Evolutionary conservation across 2,329 filamentous ascomycete species (phyloP), one percentile per base, ranked within the genome.

Genomic region (Zymoseptoria pseudotritici): DNA sequence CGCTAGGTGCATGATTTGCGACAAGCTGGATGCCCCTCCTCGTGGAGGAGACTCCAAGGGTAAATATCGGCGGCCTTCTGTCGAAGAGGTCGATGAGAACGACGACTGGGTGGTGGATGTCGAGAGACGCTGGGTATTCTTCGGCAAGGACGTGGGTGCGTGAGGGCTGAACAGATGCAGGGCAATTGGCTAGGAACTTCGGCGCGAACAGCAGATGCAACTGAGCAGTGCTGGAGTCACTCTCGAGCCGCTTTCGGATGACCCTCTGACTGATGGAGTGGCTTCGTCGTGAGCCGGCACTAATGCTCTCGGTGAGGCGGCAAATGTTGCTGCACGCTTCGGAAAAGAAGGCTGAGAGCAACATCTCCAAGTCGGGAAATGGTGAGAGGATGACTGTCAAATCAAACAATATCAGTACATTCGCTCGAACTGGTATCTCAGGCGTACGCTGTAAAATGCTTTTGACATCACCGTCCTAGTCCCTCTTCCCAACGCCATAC

Each of bases 401-500:
- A 46, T 46, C 36, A 46, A 46, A 46, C 36, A 46, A 46, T 46
- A 46, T 46, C 36, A 46, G 36, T 46, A 46, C 36, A 46, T 46
- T 46, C 17, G 36, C 36, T 46, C 36, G 36, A 46, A 7, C 36
- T 46, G 36, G 36, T 46, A 46, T 46, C 36, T 17, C 17, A 46
- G n/a, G 36, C 36, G 36, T 46, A 46, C 36, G 36, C 36, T 46
- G 36, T n/a, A 46, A 6, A 46, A n/a, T 46, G 36, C 36, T 46
- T 46, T 46, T n/a, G 36, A 46, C 5, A 46, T n/a, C 36, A 46
- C 36, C 53, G 53, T 29, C 50, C 58, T 63, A 76, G 68, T 80
- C 78, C 60, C 75, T 75, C 70, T 80, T 80, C 24, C 73, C 73
- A 56, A 69, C 59, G 17, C 75, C 73, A 60, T 73, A 71, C 10